Evolutionary conservation across 139 green algal species (phyloP).

Genomic region (Tetradesmus obliquus): DNA sequence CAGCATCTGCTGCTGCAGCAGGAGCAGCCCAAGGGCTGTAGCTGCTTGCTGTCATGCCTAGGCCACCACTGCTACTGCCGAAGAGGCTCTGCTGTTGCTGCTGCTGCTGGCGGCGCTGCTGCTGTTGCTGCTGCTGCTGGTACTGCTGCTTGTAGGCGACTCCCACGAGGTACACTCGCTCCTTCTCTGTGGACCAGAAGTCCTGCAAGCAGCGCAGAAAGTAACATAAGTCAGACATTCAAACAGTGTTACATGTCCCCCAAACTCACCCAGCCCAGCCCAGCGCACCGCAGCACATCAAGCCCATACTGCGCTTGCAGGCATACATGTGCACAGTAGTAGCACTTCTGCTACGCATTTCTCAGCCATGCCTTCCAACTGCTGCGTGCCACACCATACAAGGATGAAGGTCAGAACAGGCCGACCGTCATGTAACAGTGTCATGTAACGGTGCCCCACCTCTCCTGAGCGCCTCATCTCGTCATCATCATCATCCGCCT

Average conservation of each 20-base stretch:
- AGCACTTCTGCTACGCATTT: too few relatives aligned
- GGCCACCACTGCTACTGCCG: not conserved
- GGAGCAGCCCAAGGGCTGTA: not conserved
- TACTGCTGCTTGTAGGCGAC: slow-evolving; percentile 60
- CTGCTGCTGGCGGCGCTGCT: slow-evolving; percentile 1
- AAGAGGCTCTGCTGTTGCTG: not conserved
- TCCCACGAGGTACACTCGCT: slow-evolving; percentile 79
- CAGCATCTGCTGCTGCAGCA: not conserved
- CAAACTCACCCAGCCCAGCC: too few relatives aligned
- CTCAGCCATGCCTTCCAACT: too few relatives aligned
- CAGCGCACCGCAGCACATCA: too few relatives aligned
- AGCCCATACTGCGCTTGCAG: too few relatives aligned
- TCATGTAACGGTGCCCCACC: not conserved
- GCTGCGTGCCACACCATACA: too few relatives aligned
- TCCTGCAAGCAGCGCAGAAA: slow-evolving; percentile 28
- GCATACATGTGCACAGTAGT: too few relatives aligned
- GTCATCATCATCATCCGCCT: not conserved
- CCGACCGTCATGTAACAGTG: too few relatives aligned
- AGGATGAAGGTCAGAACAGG: too few relatives aligned
- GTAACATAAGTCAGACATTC: not conserved
- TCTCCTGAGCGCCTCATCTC: not conserved
- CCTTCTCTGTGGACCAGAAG: slow-evolving; percentile 47
- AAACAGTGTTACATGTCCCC: not conserved
- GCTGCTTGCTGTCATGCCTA: not conserved
- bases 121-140: slow-evolving; percentile 30